phyloP scores from a whole-genome alignment of 768 basidiomycete species.

The Serpula lacrymans region DNA sequence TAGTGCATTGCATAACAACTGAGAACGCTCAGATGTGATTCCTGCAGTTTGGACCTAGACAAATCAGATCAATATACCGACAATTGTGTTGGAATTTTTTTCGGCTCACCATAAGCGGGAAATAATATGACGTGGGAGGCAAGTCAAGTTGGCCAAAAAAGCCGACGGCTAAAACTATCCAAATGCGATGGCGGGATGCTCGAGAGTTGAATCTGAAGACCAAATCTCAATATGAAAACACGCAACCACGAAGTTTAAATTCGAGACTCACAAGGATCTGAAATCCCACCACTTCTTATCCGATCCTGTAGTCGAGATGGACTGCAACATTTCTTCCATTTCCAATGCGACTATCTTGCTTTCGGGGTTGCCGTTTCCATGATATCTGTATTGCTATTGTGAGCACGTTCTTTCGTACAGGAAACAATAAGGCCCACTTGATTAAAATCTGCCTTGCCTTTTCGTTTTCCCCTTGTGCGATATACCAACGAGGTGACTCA shows the following conservation, averaged over 20 bases:
- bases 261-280: slow-evolving; percentile 15
- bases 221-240: slow-evolving; percentile 2
- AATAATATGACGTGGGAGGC: slow-evolving; percentile 25
- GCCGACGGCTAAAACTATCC: slow-evolving; percentile 12
- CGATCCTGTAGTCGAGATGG: slow-evolving; percentile 23
- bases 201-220: slow-evolving; percentile 14
- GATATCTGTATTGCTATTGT: slow-evolving; percentile 19
- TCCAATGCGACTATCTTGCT: slow-evolving; percentile 26
- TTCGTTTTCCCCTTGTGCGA: slow-evolving; percentile 21
- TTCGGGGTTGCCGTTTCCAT: slow-evolving; percentile 26
- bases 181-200: slow-evolving; percentile 17
- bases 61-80: not conserved
- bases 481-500: slow-evolving; percentile 37
- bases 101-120: slow-evolving; percentile 20
- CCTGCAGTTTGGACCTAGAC: slow-evolving; percentile 28
- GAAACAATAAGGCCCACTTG: slow-evolving; percentile 2
- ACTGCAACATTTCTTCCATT: slow-evolving; percentile 27
- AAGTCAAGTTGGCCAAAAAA: slow-evolving; percentile 20
- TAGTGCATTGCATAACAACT: slow-evolving; percentile 23
- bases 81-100: not conserved
- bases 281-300: slow-evolving; percentile 38
- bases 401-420: slow-evolving; percentile 14
- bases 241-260: slow-evolving; percentile 3
- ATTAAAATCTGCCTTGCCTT: slow-evolving; percentile 19
- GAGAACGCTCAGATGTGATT: slow-evolving; percentile 25